A percentile compares a stretch with the other conserved stretches of the same genome.
These are phyloP conservation scores for Gamsiella multidivaricata DNA, from an alignment of 192 early-diverging fungal genomes.

Conservation along the genomic window DNA sequence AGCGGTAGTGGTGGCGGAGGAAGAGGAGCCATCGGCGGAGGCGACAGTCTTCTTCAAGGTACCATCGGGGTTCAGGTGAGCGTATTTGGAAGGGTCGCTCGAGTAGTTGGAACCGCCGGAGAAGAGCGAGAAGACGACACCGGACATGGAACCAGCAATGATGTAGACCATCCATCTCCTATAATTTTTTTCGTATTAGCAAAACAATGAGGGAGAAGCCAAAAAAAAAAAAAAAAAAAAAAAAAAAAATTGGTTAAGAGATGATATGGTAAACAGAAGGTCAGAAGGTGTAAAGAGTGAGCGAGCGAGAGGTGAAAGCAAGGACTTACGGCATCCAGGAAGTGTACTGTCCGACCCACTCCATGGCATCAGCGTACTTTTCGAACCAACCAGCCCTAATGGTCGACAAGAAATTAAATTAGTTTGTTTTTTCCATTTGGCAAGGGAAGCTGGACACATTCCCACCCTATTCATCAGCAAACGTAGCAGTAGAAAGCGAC, in stretches of 20 bases:
- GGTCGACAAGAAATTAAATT: neutral
- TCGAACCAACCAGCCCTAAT: conserved; percentile 24
- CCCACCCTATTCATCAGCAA: neutral
- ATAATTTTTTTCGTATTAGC: too few relatives aligned
- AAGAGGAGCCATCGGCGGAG: neutral
- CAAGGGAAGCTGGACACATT: neutral
- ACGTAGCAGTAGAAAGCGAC: conserved; percentile 6
- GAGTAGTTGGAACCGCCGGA: conserved; percentile 51
- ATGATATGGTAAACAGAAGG: neutral
- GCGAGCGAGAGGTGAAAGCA: neutral
- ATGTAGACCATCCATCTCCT: conserved; percentile 43
- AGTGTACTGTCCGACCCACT: conserved; percentile 33
- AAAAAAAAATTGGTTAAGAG: neutral
- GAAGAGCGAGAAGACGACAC: conserved; percentile 43
- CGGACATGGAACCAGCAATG: conserved; percentile 44
- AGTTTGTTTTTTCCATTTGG: neutral
- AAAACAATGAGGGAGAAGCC: neutral
- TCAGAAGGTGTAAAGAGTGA: neutral
- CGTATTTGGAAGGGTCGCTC: conserved; percentile 38
- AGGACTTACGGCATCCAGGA: conserved; percentile 51
- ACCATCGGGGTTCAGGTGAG: conserved; percentile 50
- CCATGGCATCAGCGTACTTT: conserved; percentile 37
- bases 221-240: neutral
- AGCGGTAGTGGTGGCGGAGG: conserved; percentile 6
- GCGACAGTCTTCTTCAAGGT: conserved; percentile 27